A percentile compares a stretch with the other conserved stretches of the same genome.
Evolutionary conservation across 768 basidiomycete genomes (phyloP).

Genomic region (Tephrocybe sp.): DNA sequence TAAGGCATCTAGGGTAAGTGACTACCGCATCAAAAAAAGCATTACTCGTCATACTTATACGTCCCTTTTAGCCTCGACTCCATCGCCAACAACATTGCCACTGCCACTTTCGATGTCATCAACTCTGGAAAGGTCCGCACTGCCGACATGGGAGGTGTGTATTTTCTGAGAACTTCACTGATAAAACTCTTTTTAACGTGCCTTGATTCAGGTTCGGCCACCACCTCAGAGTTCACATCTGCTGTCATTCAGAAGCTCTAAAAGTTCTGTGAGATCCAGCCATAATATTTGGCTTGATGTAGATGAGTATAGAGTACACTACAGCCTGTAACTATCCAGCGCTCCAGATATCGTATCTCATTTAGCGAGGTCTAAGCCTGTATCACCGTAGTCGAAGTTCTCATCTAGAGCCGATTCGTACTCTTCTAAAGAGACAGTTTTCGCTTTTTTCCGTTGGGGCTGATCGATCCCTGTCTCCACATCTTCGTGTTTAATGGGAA

Average conservation of each 20-base stretch:
- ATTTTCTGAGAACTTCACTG: background rate
- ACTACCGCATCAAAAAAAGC: background rate
- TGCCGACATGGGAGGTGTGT: slow-evolving; percentile 91
- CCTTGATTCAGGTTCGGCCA: slow-evolving; percentile 62
- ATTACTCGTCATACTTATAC: background rate
- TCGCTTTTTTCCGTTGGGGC: slow-evolving; percentile 39
- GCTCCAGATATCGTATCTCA: slow-evolving; percentile 8
- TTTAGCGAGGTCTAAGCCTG: slow-evolving; percentile 23
- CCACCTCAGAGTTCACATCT: slow-evolving; percentile 93
- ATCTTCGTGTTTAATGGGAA: slow-evolving; percentile 15
- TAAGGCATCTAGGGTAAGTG: slow-evolving; percentile 88
- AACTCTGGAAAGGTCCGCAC: slow-evolving; percentile 86
- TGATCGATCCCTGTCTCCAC: background rate
- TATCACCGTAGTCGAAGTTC: slow-evolving; percentile 42
- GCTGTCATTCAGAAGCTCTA: slow-evolving; percentile 84
- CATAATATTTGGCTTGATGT: slow-evolving; percentile 5
- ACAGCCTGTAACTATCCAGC: slow-evolving; percentile 13
- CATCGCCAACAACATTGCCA: slow-evolving; percentile 91
- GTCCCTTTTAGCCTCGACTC: slow-evolving; percentile 69
- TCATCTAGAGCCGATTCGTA: slow-evolving; percentile 50
- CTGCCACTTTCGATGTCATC: slow-evolving; percentile 91
- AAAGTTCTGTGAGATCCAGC: slow-evolving; percentile 1
- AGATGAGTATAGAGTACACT: slow-evolving; percentile 19
- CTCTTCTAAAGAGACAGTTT: slow-evolving; percentile 42
- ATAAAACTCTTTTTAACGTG: slow-evolving; percentile 6